Evolutionary conservation across 495 filamentous ascomycete genomes (phyloP), one percentile per base, ranked within the genome.

Genomic region (Parmelia sp.): DNA sequence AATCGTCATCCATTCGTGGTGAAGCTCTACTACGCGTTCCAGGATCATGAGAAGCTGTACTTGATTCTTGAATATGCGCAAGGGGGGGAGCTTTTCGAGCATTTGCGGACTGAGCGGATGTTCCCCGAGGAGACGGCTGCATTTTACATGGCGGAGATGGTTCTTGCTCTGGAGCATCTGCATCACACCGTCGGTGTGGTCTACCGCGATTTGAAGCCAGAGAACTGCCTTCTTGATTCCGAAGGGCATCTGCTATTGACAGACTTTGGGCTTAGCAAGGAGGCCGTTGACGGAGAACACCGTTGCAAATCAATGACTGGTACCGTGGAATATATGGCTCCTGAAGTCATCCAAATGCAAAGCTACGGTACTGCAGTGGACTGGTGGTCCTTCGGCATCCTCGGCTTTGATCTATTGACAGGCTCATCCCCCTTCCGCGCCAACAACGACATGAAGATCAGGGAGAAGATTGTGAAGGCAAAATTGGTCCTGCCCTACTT

Each of bases 111-210:
- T 68, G 91, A 96, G 73, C 87, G 87, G 69, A 96, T 96, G 89
- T 96, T 98, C 69, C 77, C 87, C 15, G 92, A 97, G 75, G 82
- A 90, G 40, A 87, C 86, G 4, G 90, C 91, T 0, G 89, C 92
- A 17, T 98, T 97, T 74, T 98, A 98, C 83, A 94, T 97, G 89
- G 94, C 92, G 0, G 90, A 97, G 78, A 91, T 97, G 84, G 87
- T 96, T 6, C 86, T 98, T 6, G 95, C 95, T 1, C 82, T 98
- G 29, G 90, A 91, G 45, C 91, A 97, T 74, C 84, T 98, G 11
- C 94, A 98, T 78, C 83, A 89, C 63, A 91, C 83, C 62, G 85
- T 96, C 37, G 93, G 95, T 21, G 94, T 98, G 40, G 85, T 97
- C 68, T 98, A 98, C 75, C 89, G 94, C 62, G 94, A 98, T 71